phyloP scores from a whole-genome alignment of 169 alveolate genomes.

The Plasmodium billcollinsi region DNA sequence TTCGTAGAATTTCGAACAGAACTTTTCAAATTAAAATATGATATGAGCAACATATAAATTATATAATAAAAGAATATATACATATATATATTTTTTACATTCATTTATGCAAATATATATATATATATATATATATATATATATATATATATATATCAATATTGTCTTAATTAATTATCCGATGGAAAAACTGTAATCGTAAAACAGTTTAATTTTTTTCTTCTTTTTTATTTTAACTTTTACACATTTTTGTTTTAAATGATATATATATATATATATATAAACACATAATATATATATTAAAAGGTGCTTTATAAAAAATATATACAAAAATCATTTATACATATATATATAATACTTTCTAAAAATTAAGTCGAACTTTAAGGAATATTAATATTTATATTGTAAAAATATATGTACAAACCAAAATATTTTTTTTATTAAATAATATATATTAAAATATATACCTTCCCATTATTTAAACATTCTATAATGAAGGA shows the following conservation, averaged over 20 bases:
- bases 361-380: neutral
- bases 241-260: neutral
- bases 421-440: too few species aligned
- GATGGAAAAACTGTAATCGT: too few species aligned
- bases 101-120: neutral
- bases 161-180: too few species aligned
- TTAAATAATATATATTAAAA: too few species aligned
- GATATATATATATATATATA: neutral
- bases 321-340: too few species aligned
- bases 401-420: too few species aligned
- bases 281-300: neutral
- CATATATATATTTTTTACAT: neutral
- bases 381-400: neutral
- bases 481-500: too few species aligned
- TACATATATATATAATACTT: neutral
- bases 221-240: too few species aligned
- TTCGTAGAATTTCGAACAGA: slow-evolving; percentile 88
- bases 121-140: neutral
- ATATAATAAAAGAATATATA: neutral
- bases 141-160: neutral
- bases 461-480: too few species aligned
- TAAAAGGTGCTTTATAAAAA: too few species aligned
- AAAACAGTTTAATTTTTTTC: too few species aligned
- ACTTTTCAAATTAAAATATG: slow-evolving; percentile 86
- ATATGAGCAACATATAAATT: slow-evolving; percentile 57